Evolutionary conservation across 352 stramenopile species (phyloP).

Genomic region (Pythium dissimile): DNA sequence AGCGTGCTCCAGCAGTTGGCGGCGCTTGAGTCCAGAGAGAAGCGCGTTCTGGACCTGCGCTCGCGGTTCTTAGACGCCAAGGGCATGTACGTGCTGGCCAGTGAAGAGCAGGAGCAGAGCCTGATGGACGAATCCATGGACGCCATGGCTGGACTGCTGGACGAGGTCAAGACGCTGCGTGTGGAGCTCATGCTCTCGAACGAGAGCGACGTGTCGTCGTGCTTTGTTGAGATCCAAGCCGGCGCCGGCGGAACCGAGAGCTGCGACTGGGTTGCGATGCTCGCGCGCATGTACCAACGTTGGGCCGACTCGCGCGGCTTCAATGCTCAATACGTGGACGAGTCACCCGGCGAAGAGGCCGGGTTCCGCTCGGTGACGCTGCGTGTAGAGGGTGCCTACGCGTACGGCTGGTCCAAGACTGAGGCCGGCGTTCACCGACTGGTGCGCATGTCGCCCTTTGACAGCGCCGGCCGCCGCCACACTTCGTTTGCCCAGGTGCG

Average conservation of each 20-base stretch:
- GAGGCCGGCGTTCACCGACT: conserved; percentile 96
- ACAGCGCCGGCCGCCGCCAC: conserved; percentile 90
- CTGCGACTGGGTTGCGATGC: conserved; percentile 95
- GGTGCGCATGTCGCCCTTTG: conserved; percentile 94
- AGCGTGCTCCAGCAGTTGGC: conserved; percentile 58
- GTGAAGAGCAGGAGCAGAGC: conserved; percentile 52
- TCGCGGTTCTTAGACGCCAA: conserved; percentile 58
- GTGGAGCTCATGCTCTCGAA: conserved; percentile 58
- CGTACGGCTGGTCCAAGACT: conserved; percentile 92
- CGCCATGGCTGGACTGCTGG: conserved; percentile 33
- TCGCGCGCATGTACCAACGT: conserved; percentile 94
- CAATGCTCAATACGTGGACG: conserved; percentile 83
- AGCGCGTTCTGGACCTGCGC: conserved; percentile 33
- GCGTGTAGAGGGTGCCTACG: conserved; percentile 59
- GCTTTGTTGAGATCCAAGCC: conserved; percentile 79
- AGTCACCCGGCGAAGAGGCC: conserved; percentile 77
- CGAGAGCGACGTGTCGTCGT: conserved; percentile 55
- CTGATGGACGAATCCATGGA: conserved; percentile 48
- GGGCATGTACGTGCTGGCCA: conserved; percentile 51
- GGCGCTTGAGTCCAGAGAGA: conserved; percentile 46
- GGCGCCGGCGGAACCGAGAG: conserved; percentile 92
- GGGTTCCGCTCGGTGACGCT: conserved; percentile 64
- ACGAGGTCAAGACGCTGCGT: conserved; percentile 48
- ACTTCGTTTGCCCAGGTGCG: conserved; percentile 94
- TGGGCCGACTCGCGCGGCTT: conserved; percentile 46